Percentiles rank a stretch among this genome's conserved stretches.
phyloP scores from a whole-genome alignment of 108 stramenopile genomes.

The Nitzschia sp. region DNA sequence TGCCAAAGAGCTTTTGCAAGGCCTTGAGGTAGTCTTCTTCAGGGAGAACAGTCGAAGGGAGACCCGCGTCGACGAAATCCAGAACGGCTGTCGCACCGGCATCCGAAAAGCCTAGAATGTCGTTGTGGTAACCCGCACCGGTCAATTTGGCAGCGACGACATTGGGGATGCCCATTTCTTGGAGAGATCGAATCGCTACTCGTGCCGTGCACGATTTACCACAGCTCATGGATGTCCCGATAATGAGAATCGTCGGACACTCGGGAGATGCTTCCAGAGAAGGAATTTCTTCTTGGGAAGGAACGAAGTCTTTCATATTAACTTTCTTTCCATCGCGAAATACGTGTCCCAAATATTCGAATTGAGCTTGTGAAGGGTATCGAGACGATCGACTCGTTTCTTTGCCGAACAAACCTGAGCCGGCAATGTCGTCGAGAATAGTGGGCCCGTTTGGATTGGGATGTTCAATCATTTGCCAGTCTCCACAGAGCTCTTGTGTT shows the following conservation, averaged over 20 bases:
- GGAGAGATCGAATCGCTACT: background rate
- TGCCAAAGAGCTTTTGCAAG: background rate
- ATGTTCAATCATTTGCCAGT: constrained; percentile 1
- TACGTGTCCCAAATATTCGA: background rate
- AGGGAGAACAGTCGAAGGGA: constrained; percentile 1
- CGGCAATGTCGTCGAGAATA: background rate
- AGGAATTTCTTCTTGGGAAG: background rate
- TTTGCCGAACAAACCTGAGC: constrained; percentile 4
- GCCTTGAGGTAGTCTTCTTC: background rate
- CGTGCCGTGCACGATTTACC: constrained; percentile 2
- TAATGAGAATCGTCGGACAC: background rate
- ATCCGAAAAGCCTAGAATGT: background rate
- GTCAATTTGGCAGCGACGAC: constrained; percentile 7
- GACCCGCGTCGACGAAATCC: constrained; percentile 3
- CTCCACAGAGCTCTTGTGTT: background rate
- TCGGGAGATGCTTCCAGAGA: background rate
- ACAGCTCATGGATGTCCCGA: constrained; percentile 4
- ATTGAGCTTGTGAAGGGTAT: background rate
- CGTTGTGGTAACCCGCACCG: background rate
- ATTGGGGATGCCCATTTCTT: constrained; percentile 1
- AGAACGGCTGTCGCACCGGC: background rate
- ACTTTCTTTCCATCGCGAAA: background rate
- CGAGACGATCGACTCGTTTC: background rate
- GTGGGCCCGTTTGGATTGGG: constrained; percentile 1
- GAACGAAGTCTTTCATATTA: background rate